A percentile compares a stretch with the other conserved stretches of the same genome.
These are phyloP conservation scores for Mycosphaerella sp. DNA, from an alignment of 2,329 filamentous ascomycete species.

Conservation along the genomic window DNA sequence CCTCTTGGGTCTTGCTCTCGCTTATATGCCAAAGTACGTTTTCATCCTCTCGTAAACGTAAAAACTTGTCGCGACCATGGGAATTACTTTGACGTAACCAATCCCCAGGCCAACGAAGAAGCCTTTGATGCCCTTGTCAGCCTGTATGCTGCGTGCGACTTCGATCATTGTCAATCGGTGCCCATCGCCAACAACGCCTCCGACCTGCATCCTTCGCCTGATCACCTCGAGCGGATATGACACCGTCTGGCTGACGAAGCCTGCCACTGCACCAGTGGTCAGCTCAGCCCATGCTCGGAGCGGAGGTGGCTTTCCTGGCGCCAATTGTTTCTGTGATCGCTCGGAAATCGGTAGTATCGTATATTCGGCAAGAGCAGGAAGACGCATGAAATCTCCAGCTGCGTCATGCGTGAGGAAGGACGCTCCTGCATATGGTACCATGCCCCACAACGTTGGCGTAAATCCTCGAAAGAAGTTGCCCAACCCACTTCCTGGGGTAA, in stretches of 20 bases:
- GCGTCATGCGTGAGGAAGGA: conserved; percentile 95
- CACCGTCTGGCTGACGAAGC: conserved; percentile 80
- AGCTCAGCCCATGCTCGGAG: conserved; percentile 84
- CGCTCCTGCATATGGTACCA: conserved; percentile 93
- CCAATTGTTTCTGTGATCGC: conserved; percentile 31
- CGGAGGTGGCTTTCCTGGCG: conserved; percentile 55
- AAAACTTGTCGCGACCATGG: conserved; percentile 72
- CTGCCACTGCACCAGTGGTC: conserved; percentile 73
- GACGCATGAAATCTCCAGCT: conserved; percentile 73
- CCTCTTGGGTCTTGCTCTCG: neutral
- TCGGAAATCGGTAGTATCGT: conserved; percentile 64
- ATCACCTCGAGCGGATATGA: conserved; percentile 95
- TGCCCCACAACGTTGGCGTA: conserved; percentile 79
- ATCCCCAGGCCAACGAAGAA: conserved; percentile 93
- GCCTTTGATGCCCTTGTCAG: conserved; percentile 68
- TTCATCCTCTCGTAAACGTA: conserved; percentile 62
- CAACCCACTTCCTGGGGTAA: conserved; percentile 60
- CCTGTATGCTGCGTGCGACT: conserved; percentile 66
- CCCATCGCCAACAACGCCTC: conserved; percentile 87
- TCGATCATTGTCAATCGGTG: conserved; percentile 70
- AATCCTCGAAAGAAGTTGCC: conserved; percentile 96
- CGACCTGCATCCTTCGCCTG: conserved; percentile 89
- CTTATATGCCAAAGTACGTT: conserved; percentile 45
- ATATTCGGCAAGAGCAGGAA: conserved; percentile 58
- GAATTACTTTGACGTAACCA: conserved; percentile 89